Base-by-base conservation (phyloP, 2,329 filamentous ascomycete species). In the Hypoxylon sp. region DNA sequence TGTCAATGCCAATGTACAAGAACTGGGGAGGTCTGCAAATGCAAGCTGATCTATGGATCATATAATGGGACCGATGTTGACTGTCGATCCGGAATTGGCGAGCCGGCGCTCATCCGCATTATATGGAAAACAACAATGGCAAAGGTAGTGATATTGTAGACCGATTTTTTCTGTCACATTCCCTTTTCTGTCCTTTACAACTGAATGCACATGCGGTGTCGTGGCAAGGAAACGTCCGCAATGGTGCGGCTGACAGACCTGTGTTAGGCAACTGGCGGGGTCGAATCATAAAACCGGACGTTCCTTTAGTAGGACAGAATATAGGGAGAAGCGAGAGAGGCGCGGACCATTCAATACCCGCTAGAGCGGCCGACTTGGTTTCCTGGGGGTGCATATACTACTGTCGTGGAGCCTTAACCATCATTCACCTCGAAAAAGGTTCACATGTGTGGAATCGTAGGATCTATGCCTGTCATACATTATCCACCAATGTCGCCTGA, bases 351-450 rank as follows among this genome's bases (percentile, higher is more conserved):
- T 21, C 23, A 14, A 27, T 39, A 57, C 30, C 39, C 60, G 60
- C 9, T 23, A 61, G 45, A 57, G 34, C 37, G n/a, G 39, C 54
- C 59, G 51, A 57, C 52, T 45, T 65, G 50, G 59, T 45, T 45
- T 54, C 55, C 46, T 55, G 54, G 32, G 39, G 30, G 54, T 55
- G 54, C 41, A 53, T 29, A 47, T 57, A 30, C 27, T 14, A 21
- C 30, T 67, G 67, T 53, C 67, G 61, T 65, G 57, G 67, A 69
- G 63, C 64, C 39, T 52, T 30, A 39, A 47, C 43, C n/a, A 58
- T 57, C 55, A 45, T 37, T 53, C 56, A 32, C 29, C 43, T 52
- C 14, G 41, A 27, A 50, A 43, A 54, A 67, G 57, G 61, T 62
- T 61, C 46, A 32, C 51, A 65, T 65, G 41, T 55, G 27, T 55